Conservation (phyloP, 257 asterid genomes). For the Phtheirospermum japonicum region DNA sequence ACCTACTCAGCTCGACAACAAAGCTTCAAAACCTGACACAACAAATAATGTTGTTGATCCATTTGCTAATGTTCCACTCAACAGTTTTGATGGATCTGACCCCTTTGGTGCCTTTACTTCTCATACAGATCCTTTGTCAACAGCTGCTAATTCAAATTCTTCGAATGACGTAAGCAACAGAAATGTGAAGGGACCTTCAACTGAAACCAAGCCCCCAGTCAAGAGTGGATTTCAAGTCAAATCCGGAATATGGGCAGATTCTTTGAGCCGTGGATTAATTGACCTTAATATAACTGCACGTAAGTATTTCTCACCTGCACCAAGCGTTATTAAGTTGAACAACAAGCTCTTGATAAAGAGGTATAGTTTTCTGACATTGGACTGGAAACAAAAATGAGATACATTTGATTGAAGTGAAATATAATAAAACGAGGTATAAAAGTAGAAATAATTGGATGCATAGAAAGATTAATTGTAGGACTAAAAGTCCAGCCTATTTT, state of each 20-base stretch:
- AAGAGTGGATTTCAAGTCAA: constrained; percentile 79
- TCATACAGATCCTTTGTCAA: constrained; percentile 40
- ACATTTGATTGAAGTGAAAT: not conserved
- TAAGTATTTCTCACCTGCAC: constrained; percentile 40
- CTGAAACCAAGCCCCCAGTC: constrained; percentile 34
- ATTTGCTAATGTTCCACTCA: constrained; percentile 74
- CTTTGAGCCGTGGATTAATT: constrained; percentile 88
- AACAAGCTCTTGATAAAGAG: not conserved
- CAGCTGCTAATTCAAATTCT: constrained; percentile 35
- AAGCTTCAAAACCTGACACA: constrained; percentile 38
- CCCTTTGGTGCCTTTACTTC: constrained; percentile 66
- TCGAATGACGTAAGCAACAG: constrained; percentile 39
- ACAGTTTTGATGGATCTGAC: constrained; percentile 63
- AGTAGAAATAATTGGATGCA: too few species aligned
- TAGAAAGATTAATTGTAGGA: too few species aligned
- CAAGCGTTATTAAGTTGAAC: constrained; percentile 14
- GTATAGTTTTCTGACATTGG: not conserved
- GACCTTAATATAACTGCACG: constrained; percentile 88
- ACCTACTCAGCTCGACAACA: constrained; percentile 39
- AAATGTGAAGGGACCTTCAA: constrained; percentile 37
- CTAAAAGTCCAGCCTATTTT: too few species aligned
- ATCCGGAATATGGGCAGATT: constrained; percentile 98
- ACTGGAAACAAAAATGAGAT: not conserved
- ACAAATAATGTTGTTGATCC: constrained; percentile 55
- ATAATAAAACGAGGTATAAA: not conserved